Conservation (phyloP, 371 early-diverging fungal species). For the Mucor irregularis region DNA sequence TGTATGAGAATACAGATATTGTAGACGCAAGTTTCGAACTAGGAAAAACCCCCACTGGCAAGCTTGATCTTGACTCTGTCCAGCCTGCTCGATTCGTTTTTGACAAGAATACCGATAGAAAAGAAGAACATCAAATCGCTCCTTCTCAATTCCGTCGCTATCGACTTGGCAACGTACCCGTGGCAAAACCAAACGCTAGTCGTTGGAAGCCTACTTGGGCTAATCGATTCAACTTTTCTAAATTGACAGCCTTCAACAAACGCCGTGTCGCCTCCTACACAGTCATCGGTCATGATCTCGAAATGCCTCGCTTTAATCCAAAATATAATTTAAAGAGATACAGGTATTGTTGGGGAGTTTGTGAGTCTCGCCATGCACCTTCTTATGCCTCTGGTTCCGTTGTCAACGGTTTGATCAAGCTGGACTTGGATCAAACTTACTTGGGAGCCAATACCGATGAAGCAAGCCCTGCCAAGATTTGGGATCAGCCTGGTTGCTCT, state of each 20-base stretch:
- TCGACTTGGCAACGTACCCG: constrained; percentile 43
- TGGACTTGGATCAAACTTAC: constrained; percentile 48
- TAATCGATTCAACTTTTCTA: background rate
- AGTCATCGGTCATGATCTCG: constrained; percentile 52
- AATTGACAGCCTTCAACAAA: constrained; percentile 31
- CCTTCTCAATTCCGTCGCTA: constrained; percentile 49
- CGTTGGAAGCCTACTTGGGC: constrained; percentile 16
- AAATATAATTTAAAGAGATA: constrained; percentile 41
- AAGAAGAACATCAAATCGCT: constrained; percentile 35
- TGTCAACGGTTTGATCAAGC: constrained; percentile 57
- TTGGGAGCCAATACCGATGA: constrained; percentile 32
- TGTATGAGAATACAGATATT: constrained; percentile 53
- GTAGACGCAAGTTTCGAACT: constrained; percentile 52
- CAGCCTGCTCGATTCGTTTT: constrained; percentile 42
- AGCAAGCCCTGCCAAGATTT: constrained; percentile 31
- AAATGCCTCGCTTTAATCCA: constrained; percentile 64
- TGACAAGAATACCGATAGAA: constrained; percentile 39
- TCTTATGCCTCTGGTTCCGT: constrained; percentile 49
- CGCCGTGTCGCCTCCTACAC: constrained; percentile 46
- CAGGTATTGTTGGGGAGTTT: constrained; percentile 62
- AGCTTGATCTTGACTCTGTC: constrained; percentile 30
- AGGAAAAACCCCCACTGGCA: constrained; percentile 33
- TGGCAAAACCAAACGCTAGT: background rate
- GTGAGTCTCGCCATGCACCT: constrained; percentile 44
- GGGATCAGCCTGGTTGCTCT: constrained; percentile 58